Base-by-base conservation (phyloP, 805 yeast genomes). In the Sugiyamaella boreocaroliniensis region DNA sequence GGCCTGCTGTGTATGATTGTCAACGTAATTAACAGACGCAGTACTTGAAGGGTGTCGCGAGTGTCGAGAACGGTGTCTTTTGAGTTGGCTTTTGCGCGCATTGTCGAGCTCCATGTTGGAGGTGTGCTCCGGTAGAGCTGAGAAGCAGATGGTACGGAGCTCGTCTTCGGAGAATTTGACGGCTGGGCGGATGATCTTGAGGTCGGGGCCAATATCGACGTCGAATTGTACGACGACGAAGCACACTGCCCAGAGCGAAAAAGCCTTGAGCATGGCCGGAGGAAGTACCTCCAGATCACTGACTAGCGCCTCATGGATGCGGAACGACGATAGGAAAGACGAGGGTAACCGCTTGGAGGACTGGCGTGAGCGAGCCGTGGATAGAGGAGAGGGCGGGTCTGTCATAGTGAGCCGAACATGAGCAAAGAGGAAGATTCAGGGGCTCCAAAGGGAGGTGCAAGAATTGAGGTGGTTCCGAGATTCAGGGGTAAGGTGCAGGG, bases 301-400 rank as follows among this genome's bases (percentile, higher is more conserved):
- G 16, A 62, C 55, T 43, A 61, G 52, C 18, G 55, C 47, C 47
- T 62, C 63, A 45, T 62, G 64, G 58, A 61, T 58, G 14, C 55
- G 82, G 80, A 59, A 83, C 81, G 40, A 71, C 68, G 56, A 68
- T 72, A 57, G 64, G 78, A 61, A 75, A 69, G 64, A 67, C 68
- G 50, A 70, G 65, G 63, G 76, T 67, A 59, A 50, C 53, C 51
- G 46, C 43, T 42, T 50, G 15, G 32, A 11, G 29, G 29, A 9
- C 12, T 14, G 37, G 8, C 37, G 37, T 2, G n/a, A 14, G 37
- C n/a, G 37, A 10, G 37, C 37, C 37, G 37, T 10, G 37, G 37
- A 10, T 9, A 22, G 26, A 6, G 26, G 3, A 22, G 26, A 22
- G 6, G 37, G n/a, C 8, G 37, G n/a, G 11, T 32, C 37, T 9